Percentiles rank a stretch among this genome's conserved stretches.
Conservation (phyloP, 164 flowering plant species). For the Dillenia suffruticosa region DNA sequence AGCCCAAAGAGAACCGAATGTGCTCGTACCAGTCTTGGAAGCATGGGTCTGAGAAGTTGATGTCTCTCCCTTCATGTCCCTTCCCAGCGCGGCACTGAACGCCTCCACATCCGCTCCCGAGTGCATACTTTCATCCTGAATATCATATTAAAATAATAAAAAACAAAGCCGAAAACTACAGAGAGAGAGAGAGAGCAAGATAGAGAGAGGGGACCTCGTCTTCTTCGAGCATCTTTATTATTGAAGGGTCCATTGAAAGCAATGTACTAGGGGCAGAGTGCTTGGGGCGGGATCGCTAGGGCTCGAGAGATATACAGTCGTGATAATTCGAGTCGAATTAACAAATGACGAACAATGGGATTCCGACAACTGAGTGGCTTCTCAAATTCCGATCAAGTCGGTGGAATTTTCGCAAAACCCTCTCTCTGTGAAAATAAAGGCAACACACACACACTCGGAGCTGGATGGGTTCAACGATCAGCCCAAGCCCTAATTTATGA, state of each 20-base stretch:
- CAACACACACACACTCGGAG: no score
- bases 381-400: no score
- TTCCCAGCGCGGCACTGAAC: conserved; percentile 79
- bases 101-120: conserved; percentile 97
- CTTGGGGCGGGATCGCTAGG: no score
- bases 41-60: conserved; percentile 40
- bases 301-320: no score
- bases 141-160: neutral
- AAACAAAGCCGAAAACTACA: neutral
- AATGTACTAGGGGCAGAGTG: no score
- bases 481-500: no score
- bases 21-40: conserved; percentile 32
- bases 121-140: conserved; percentile 84
- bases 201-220: conserved; percentile 55
- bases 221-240: conserved; percentile 87
- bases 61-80: conserved; percentile 73
- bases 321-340: no score
- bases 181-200: conserved; percentile 2
- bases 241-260: conserved; percentile 66
- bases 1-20: neutral
- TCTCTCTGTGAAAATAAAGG: no score
- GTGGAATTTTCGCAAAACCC: no score
- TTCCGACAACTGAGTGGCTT: no score
- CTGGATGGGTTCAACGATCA: no score
- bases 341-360: no score